A percentile compares a stretch with the other conserved stretches of the same genome.
Evolutionary conservation across 2,329 filamentous ascomycete species (phyloP).

Genomic region (Tothia fuscella): DNA sequence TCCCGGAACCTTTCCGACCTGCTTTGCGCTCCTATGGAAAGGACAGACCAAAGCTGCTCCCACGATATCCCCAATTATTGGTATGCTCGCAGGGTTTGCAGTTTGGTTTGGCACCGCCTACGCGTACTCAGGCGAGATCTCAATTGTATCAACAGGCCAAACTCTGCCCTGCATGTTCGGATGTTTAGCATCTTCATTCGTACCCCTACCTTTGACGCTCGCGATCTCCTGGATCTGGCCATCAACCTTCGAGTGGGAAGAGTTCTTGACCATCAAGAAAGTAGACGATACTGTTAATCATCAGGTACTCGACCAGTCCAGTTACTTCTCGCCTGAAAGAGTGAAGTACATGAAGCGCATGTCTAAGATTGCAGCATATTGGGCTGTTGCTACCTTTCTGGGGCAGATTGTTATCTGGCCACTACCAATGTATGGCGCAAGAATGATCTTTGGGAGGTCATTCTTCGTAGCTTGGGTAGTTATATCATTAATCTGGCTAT

Average conservation of each 20-base stretch:
- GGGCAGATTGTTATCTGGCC: not conserved
- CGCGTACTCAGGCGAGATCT: conserved; percentile 27
- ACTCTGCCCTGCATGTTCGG: conserved; percentile 28
- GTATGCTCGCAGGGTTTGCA: conserved; percentile 54
- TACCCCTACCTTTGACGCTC: too few species aligned
- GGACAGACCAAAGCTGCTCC: conserved; percentile 68
- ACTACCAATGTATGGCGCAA: not conserved
- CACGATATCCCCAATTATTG: conserved; percentile 56
- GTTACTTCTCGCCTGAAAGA: too few species aligned
- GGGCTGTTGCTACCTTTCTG: conserved; percentile 9
- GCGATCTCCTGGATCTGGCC: too few species aligned
- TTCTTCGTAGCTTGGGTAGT: not conserved
- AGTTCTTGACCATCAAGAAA: conserved; percentile 12
- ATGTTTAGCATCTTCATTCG: conserved; percentile 26
- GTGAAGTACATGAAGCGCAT: too few species aligned
- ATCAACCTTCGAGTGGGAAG: conserved; percentile 17
- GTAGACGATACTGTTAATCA: conserved; percentile 10
- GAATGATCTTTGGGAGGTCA: not conserved
- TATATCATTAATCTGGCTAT: not conserved
- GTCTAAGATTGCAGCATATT: conserved; percentile 7
- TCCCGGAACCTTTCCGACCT: conserved; percentile 69
- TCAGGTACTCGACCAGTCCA: too few species aligned
- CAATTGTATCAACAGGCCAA: conserved; percentile 26
- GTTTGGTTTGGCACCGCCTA: conserved; percentile 66
- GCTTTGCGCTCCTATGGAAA: conserved; percentile 71